These are phyloP conservation scores for Microbotryum silenes-acaulis DNA, from an alignment of 1,284 basidiomycete species.

Conservation along the genomic window DNA sequence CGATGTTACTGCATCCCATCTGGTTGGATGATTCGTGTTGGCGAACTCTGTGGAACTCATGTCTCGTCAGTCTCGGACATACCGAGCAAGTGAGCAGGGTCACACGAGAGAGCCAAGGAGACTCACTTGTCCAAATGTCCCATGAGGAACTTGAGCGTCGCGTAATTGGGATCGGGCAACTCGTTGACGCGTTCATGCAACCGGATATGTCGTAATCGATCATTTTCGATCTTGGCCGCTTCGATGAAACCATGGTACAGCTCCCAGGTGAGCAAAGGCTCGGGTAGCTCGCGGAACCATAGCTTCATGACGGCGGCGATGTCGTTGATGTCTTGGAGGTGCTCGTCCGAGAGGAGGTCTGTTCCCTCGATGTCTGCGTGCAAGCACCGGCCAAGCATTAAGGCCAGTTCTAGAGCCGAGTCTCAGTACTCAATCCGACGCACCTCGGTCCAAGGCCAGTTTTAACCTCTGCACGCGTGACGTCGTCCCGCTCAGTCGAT, in stretches of 20 bases:
- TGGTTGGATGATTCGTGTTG: constrained; percentile 69
- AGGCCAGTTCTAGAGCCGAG: not conserved
- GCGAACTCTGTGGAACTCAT: constrained; percentile 52
- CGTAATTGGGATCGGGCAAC: constrained; percentile 94
- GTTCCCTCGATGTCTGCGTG: constrained; percentile 69
- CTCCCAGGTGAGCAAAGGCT: constrained; percentile 76
- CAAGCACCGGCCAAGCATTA: constrained; percentile 7
- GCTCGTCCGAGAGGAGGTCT: constrained; percentile 78
- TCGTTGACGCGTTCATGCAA: constrained; percentile 96
- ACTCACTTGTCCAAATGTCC: constrained; percentile 79
- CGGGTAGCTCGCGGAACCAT: constrained; percentile 93
- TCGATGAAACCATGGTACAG: constrained; percentile 90
- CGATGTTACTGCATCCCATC: constrained; percentile 88
- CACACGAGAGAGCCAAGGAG: not conserved
- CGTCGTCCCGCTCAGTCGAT: constrained; percentile 84
- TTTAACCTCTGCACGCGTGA: constrained; percentile 80
- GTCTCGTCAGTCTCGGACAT: not conserved
- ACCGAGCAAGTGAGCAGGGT: not conserved
- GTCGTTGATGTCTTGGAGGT: constrained; percentile 90
- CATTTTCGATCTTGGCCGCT: constrained; percentile 87
- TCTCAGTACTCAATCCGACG: constrained; percentile 30
- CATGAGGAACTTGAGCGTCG: constrained; percentile 91
- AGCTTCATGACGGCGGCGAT: constrained; percentile 87
- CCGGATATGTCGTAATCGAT: constrained; percentile 84
- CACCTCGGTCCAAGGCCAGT: constrained; percentile 76